Conservation (phyloP, 371 early-diverging fungal species). For the Saksenaea oblongispora region DNA sequence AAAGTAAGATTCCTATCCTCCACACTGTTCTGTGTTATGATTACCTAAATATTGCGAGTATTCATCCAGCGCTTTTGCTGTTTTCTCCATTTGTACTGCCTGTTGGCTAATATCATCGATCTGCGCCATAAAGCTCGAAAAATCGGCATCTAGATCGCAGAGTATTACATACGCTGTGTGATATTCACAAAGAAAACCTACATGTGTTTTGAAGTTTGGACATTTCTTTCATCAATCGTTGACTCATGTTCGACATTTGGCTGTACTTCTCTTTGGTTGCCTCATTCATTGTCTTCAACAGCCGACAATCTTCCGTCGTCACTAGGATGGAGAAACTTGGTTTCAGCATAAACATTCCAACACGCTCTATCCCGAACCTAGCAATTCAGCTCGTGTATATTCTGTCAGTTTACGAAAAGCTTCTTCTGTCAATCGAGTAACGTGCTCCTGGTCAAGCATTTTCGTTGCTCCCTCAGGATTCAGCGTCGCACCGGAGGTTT, state of each 20-base stretch:
- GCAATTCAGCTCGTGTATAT: slow-evolving; percentile 58
- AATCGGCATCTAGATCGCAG: slow-evolving; percentile 49
- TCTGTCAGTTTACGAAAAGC: slow-evolving; percentile 58
- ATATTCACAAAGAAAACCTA: slow-evolving; percentile 19
- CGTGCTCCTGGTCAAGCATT: slow-evolving; percentile 51
- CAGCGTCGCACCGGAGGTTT: neutral
- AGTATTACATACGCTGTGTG: neutral
- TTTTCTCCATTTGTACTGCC: slow-evolving; percentile 57
- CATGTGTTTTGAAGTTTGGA: slow-evolving; percentile 58
- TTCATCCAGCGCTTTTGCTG: slow-evolving; percentile 58
- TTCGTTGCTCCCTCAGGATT: slow-evolving; percentile 42
- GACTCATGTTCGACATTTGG: slow-evolving; percentile 61
- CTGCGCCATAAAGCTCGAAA: slow-evolving; percentile 52
- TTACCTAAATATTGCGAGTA: slow-evolving; percentile 65
- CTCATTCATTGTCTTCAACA: slow-evolving; percentile 63
- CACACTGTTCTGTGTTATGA: neutral
- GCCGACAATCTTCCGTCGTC: slow-evolving; percentile 59
- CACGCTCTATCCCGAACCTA: slow-evolving; percentile 26
- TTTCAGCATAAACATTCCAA: neutral
- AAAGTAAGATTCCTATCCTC: neutral
- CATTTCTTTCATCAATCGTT: slow-evolving; percentile 62
- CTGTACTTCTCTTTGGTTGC: slow-evolving; percentile 58
- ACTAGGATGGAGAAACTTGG: slow-evolving; percentile 26
- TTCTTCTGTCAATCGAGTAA: slow-evolving; percentile 53
- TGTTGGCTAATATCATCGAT: slow-evolving; percentile 64